Base-by-base conservation (phyloP, 2,329 filamentous ascomycete genomes). In the Pyrenochaeta sp. region DNA sequence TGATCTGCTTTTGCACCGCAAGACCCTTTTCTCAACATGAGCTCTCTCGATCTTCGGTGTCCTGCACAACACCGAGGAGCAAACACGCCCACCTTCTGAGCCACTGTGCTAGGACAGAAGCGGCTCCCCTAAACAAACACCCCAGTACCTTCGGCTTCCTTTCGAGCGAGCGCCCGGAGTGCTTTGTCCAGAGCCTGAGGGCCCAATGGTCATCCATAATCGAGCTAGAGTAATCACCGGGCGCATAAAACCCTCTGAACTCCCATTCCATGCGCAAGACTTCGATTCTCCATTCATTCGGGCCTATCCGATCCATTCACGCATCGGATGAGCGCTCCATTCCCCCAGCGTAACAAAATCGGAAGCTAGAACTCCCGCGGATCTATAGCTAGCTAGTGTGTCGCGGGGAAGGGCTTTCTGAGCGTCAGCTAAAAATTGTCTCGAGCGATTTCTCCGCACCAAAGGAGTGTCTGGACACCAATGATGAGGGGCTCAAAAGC, bases 81-180 rank as follows among this genome's bases (percentile, higher is more conserved):
- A 48, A 27, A 37, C 44, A 50, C 41, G 51, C 45, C 49, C 51
- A 54, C 49, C 58, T 29, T 29, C 51, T 44, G 48, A 52, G 46
- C 60, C 61, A 57, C 60, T n/a, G 15, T 21, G 35, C 69, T 71
- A 69, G 46, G 35, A 57, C 58, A 10, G 47, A 70, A 52, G 10
- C 18, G 58, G 67, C 33, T 68, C 52, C 46, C 62, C 60, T 56
- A 51, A 42, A 29, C 42, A 37, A 54, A 54, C 41, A 50, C 50
- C 51, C 54, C 40, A 56, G 42, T 31, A 21, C 41, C 58, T 18
- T 74, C 72, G 72, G 70, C 64, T 69, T 71, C 72, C 71, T 57
- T 74, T 75, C 58, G 67, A 73, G 72, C 73, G 74, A 75, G 59
- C 51, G 37, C 45, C 50, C 31, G n/a, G 20, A 36, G 21, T 18